Percentiles rank a stretch among this genome's conserved stretches.
These are phyloP conservation scores for Brettanomyces custersianus DNA, from an alignment of 805 yeast genomes.

Conservation along the genomic window DNA sequence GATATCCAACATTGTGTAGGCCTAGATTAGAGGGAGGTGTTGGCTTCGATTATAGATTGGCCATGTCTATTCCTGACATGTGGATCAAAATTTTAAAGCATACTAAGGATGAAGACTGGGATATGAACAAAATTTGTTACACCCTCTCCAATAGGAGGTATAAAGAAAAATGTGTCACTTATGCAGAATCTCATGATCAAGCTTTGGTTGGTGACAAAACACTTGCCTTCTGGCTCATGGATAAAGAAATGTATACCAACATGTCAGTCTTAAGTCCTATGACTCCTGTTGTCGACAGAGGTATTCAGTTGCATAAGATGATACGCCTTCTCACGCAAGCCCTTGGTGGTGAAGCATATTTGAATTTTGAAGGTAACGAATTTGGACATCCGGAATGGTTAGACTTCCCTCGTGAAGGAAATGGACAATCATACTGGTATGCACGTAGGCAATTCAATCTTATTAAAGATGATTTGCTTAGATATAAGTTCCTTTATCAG, in stretches of 20 bases:
- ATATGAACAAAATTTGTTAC: slow-evolving; percentile 67
- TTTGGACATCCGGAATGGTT: slow-evolving; percentile 99
- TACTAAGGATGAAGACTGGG: slow-evolving; percentile 82
- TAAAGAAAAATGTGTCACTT: slow-evolving; percentile 81
- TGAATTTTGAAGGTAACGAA: slow-evolving; percentile 95
- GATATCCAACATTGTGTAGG: slow-evolving; percentile 90
- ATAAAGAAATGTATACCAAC: slow-evolving; percentile 94
- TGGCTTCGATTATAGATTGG: slow-evolving; percentile 87
- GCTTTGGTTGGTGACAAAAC: slow-evolving; percentile 97
- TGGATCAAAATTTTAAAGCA: slow-evolving; percentile 94
- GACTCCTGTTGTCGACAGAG: slow-evolving; percentile 79
- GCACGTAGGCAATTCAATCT: slow-evolving; percentile 93
- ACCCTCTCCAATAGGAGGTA: slow-evolving; percentile 85
- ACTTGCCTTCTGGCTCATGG: slow-evolving; percentile 97
- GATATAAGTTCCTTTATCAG: slow-evolving; percentile 69
- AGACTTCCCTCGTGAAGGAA: slow-evolving; percentile 90
- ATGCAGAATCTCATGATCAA: slow-evolving; percentile 94
- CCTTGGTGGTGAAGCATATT: slow-evolving; percentile 94
- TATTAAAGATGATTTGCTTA: slow-evolving; percentile 66
- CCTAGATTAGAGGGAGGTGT: slow-evolving; percentile 73
- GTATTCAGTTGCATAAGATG: slow-evolving; percentile 83
- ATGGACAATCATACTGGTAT: slow-evolving; percentile 80
- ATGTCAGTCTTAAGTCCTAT: slow-evolving; percentile 73
- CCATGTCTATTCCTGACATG: slow-evolving; percentile 98
- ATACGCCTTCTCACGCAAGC: slow-evolving; percentile 81